Percentiles rank a stretch among this genome's conserved stretches.
phyloP scores from a whole-genome alignment of 1,139 yeast genomes.

The Geotrichum carabidarum region DNA sequence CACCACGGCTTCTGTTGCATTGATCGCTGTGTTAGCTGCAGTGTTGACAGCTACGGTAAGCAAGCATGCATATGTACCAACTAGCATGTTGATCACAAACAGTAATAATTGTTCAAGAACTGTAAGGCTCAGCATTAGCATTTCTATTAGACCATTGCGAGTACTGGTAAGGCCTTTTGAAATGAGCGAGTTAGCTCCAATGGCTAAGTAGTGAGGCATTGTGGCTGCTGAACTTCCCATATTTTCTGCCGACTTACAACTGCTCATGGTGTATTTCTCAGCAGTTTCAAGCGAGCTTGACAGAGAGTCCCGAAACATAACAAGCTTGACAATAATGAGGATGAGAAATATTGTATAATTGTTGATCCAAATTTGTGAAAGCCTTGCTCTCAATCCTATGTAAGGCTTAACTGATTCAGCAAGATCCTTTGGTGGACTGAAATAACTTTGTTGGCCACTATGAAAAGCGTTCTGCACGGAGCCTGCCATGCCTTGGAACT shows the following conservation, averaged over 20 bases:
- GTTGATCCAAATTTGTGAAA: constrained; percentile 36
- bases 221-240: constrained; percentile 44
- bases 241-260: constrained; percentile 47
- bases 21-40: constrained; percentile 65
- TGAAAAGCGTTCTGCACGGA: constrained; percentile 6
- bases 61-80: constrained; percentile 85
- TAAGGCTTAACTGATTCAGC: constrained; percentile 27
- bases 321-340: constrained; percentile 35
- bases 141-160: constrained; percentile 42
- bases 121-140: constrained; percentile 45
- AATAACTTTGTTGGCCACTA: not conserved
- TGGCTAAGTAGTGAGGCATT: constrained; percentile 54
- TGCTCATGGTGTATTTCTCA: constrained; percentile 26
- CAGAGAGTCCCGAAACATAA: constrained; percentile 31
- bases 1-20: constrained; percentile 62
- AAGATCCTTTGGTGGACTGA: constrained; percentile 1
- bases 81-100: constrained; percentile 63
- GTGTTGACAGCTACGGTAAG: constrained; percentile 69
- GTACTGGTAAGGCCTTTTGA: constrained; percentile 45
- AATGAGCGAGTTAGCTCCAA: constrained; percentile 50
- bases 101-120: constrained; percentile 56
- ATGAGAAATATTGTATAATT: constrained; percentile 33
- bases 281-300: constrained; percentile 29
- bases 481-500: constrained; percentile 1
- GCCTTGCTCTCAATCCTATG: constrained; percentile 34